Conservation (phyloP, 805 yeast genomes). For the Starmera dryadoides region DNA sequence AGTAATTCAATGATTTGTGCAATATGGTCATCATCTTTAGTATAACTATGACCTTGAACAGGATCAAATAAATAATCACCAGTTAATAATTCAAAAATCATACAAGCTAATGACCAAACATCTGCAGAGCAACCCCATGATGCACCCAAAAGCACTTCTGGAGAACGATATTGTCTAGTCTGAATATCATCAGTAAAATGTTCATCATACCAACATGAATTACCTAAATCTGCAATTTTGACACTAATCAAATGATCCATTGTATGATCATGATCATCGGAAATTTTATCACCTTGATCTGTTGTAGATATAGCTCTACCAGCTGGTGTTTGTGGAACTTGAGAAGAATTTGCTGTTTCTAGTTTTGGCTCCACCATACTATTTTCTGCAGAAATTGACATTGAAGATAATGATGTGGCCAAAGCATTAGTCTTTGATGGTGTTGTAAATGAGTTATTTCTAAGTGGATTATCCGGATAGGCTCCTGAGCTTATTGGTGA, state of each 20-base stretch:
- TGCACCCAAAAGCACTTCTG: slow-evolving; percentile 75
- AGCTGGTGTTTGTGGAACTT: too few relatives aligned
- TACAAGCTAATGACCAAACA: slow-evolving; percentile 93
- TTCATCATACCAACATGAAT: slow-evolving; percentile 74
- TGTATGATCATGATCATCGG: slow-evolving; percentile 1
- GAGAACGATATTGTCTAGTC: slow-evolving; percentile 88
- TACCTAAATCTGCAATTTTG: slow-evolving; percentile 90
- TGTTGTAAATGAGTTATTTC: slow-evolving; percentile 13
- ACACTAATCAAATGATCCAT: slow-evolving; percentile 51
- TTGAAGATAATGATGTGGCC: slow-evolving; percentile 32
- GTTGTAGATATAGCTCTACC: not conserved
- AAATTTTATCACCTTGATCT: not conserved
- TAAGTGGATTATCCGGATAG: slow-evolving; percentile 17
- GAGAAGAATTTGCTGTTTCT: not conserved
- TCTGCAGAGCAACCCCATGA: slow-evolving; percentile 95
- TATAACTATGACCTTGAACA: slow-evolving; percentile 57
- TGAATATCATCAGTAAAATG: slow-evolving; percentile 89
- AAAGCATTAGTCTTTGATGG: slow-evolving; percentile 17
- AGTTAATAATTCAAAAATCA: slow-evolving; percentile 83
- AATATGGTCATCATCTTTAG: slow-evolving; percentile 91
- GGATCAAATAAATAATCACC: slow-evolving; percentile 97
- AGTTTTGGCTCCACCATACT: slow-evolving; percentile 5
- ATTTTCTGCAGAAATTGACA: slow-evolving; percentile 27
- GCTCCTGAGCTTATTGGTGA: slow-evolving; percentile 65
- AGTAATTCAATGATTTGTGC: slow-evolving; percentile 88